These are phyloP conservation scores for Candida gigantensis DNA, from an alignment of 1,139 yeast genomes.

Conservation along the genomic window DNA sequence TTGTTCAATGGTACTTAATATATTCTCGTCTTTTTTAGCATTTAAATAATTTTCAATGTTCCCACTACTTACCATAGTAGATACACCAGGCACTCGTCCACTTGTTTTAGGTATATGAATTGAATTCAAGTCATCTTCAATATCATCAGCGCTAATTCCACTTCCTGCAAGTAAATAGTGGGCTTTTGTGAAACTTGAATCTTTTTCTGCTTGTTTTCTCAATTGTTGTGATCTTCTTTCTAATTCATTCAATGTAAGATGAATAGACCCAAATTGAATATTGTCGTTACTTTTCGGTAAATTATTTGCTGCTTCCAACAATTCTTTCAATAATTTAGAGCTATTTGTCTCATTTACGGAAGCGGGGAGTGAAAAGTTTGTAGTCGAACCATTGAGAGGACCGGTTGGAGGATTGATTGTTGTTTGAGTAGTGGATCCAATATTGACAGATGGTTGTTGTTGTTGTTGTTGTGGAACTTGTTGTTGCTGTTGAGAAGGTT, in stretches of 20 bases:
- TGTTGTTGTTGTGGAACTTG: neutral
- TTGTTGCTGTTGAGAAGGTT: no score
- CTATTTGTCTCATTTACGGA: conserved; percentile 12
- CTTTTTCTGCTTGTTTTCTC: conserved; percentile 46
- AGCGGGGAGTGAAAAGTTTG: conserved; percentile 11
- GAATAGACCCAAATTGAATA: conserved; percentile 69
- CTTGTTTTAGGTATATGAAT: conserved; percentile 25
- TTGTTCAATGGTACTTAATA: conserved; percentile 81
- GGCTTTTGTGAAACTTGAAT: conserved; percentile 71
- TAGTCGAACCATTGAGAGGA: conserved; percentile 8
- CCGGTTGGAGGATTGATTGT: conserved; percentile 11
- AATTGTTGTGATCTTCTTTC: conserved; percentile 66
- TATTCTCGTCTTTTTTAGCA: conserved; percentile 78
- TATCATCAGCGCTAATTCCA: conserved; percentile 86
- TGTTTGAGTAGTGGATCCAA: conserved; percentile 11
- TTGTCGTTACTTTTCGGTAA: conserved; percentile 57
- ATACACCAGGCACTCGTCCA: conserved; percentile 2
- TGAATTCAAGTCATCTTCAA: conserved; percentile 63
- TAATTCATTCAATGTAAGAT: conserved; percentile 75
- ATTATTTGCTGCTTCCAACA: conserved; percentile 69
- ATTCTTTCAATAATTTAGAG: conserved; percentile 49
- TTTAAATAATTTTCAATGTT: conserved; percentile 59
- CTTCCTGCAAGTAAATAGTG: conserved; percentile 89
- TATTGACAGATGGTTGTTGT: conserved; percentile 7
- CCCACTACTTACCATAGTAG: conserved; percentile 5